phyloP scores from a whole-genome alignment of 2,329 filamentous ascomycete genomes.

The Simplicillium sp. region DNA sequence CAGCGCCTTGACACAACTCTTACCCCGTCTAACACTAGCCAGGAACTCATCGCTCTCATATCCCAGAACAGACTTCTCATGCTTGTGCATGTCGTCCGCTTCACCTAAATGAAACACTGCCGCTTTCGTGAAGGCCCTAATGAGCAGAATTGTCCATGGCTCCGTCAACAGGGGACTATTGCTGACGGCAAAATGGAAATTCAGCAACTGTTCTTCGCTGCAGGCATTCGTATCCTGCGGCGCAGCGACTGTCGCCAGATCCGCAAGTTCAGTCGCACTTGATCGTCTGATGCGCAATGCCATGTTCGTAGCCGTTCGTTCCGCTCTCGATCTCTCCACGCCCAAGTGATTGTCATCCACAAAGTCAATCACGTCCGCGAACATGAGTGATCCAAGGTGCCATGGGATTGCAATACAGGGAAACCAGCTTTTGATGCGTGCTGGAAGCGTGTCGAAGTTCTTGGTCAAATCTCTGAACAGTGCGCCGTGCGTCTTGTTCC shows the following conservation, averaged over 20 bases:
- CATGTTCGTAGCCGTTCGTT: too few relatives aligned
- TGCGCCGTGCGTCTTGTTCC: slow-evolving; percentile 38
- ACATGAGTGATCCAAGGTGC: slow-evolving; percentile 44
- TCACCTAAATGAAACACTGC: slow-evolving; percentile 25
- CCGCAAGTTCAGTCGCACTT: too few relatives aligned
- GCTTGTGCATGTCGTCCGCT: slow-evolving; percentile 10
- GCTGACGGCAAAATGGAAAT: slow-evolving; percentile 43
- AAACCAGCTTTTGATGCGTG: slow-evolving; percentile 49
- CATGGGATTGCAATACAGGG: slow-evolving; percentile 46
- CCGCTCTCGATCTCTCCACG: too few relatives aligned
- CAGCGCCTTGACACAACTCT: slow-evolving; percentile 40
- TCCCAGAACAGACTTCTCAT: slow-evolving; percentile 11
- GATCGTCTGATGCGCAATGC: too few relatives aligned
- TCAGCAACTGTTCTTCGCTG: slow-evolving; percentile 6
- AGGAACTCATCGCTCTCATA: slow-evolving; percentile 11
- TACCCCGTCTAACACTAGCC: slow-evolving; percentile 26
- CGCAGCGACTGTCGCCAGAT: too few relatives aligned
- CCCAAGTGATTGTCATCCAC: slow-evolving; percentile 28
- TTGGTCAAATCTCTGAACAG: slow-evolving; percentile 41
- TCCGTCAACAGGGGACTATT: slow-evolving; percentile 47
- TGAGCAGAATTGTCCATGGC: slow-evolving; percentile 48
- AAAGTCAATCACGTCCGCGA: slow-evolving; percentile 42
- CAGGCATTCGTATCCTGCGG: too few relatives aligned
- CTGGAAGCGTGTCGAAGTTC: slow-evolving; percentile 36
- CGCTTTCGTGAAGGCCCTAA: slow-evolving; percentile 41